Evolutionary conservation across 2,329 filamentous ascomycete genomes (phyloP).

Genomic region (Fusarium sp.): DNA sequence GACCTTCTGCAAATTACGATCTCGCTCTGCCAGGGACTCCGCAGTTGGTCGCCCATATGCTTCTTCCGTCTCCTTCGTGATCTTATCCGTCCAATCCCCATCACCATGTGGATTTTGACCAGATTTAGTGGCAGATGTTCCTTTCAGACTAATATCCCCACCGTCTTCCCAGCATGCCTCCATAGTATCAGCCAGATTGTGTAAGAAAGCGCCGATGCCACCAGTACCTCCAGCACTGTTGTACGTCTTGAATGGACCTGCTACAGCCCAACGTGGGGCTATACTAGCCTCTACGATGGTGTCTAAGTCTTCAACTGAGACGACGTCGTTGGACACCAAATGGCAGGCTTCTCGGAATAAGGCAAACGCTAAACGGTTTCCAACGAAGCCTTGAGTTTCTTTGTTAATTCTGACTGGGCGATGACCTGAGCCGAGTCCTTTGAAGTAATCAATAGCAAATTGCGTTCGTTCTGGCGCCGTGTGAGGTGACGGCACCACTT

Average conservation of each 20-base stretch:
- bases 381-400: slow-evolving; percentile 30
- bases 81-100: slow-evolving; percentile 22
- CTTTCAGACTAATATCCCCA: slow-evolving; percentile 20
- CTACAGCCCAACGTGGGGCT: slow-evolving; percentile 37
- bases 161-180: slow-evolving; percentile 31
- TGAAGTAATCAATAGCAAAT: slow-evolving; percentile 31
- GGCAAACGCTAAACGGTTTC: slow-evolving; percentile 30
- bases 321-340: slow-evolving; percentile 14
- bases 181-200: slow-evolving; percentile 28
- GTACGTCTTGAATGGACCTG: slow-evolving; percentile 38
- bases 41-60: slow-evolving; percentile 19
- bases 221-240: slow-evolving; percentile 35
- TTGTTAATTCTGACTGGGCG: slow-evolving; percentile 33
- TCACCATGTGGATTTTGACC: background rate
- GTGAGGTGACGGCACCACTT: slow-evolving; percentile 27
- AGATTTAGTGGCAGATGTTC: background rate
- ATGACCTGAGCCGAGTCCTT: slow-evolving; percentile 19
- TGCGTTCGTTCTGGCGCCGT: slow-evolving; percentile 5
- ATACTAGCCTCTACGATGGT: slow-evolving; percentile 42
- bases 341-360: slow-evolving; percentile 32
- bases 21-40: slow-evolving; percentile 14
- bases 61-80: slow-evolving; percentile 19
- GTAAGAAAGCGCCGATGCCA: slow-evolving; percentile 33
- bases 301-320: slow-evolving; percentile 46
- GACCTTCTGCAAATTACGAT: slow-evolving; percentile 23